Evolutionary conservation across 805 yeast genomes (phyloP).

Genomic region (Pichia paraexigua): DNA sequence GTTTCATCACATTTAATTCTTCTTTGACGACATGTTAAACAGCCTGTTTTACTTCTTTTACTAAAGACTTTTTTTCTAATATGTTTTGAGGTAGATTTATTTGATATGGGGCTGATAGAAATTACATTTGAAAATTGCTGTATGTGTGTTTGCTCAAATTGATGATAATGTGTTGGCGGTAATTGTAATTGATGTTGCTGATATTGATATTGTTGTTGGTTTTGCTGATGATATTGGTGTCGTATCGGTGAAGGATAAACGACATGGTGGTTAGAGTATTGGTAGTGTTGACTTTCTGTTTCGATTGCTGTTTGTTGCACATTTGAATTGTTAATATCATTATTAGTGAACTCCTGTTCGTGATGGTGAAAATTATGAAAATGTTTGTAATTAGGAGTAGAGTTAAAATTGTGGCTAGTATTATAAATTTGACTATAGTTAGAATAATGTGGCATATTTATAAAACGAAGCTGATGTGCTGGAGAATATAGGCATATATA

Average conservation of each 20-base stretch:
- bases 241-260: neutral
- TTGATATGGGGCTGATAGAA: neutral
- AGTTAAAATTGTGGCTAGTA: no score
- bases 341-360: neutral
- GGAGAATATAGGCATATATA: neutral
- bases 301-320: neutral
- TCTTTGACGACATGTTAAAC: slow-evolving; percentile 63
- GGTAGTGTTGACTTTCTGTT: neutral
- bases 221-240: neutral
- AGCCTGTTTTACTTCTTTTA: slow-evolving; percentile 66
- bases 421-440: no score
- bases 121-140: neutral
- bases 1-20: slow-evolving; percentile 72
- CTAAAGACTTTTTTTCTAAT: slow-evolving; percentile 36
- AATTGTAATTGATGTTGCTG: neutral
- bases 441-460: neutral
- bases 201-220: neutral
- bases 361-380: neutral
- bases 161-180: neutral
- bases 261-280: neutral
- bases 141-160: neutral
- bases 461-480: neutral
- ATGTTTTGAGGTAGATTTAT: neutral
- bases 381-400: no score
- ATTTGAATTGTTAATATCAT: neutral